Evolutionary conservation across 2,329 filamentous ascomycete species (phyloP), one percentile per base, ranked within the genome.

Genomic region (Pestalotiopsis sp.): DNA sequence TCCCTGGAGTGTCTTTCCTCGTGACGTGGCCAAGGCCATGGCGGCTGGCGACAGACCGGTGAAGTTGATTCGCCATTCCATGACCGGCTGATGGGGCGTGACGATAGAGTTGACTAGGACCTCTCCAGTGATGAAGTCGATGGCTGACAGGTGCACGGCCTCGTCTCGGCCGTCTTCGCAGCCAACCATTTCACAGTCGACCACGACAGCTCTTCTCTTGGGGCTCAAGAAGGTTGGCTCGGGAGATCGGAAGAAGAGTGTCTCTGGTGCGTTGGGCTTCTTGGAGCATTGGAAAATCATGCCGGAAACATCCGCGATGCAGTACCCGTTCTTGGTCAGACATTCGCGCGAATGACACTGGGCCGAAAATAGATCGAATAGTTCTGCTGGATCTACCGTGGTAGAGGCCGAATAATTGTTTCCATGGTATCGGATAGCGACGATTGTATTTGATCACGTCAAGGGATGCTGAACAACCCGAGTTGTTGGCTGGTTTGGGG

Each of bases 131-230:
- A 85, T 68, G 61, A 81, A 83, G 71, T 85, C 83, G 59, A 82
- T 73, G 14, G 57, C 57, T 6, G n/a, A 60, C n/a, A 60, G 23
- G 7, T 27, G 25, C 13, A 36, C 57, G 2, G 31, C 57, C 6
- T 60, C 57, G 57, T 36, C 31, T 40, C 25, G 41, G 14, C 74
- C 72, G 5, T 69, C 70, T 6, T 41, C 65, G 1, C 80, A 74
- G 25, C 72, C 73, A 4, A 80, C 81, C 82, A 84, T 84, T 70
- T 84, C 83, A 66, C 82, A 84, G 66, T 84, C 82, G 11, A 84
- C 70, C 0, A 75, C 78, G 3, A 84, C 77, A 3, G 79, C 80
- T 20, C 1, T 52, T 52, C 45, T 52, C 9, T 52, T 52, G 7
- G 45, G 45, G 5, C 0, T 9, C 45, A 52, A n/a, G 45, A 52